Conservation (phyloP, 2,329 filamentous ascomycete species). For the Zopfia rhizophila region DNA sequence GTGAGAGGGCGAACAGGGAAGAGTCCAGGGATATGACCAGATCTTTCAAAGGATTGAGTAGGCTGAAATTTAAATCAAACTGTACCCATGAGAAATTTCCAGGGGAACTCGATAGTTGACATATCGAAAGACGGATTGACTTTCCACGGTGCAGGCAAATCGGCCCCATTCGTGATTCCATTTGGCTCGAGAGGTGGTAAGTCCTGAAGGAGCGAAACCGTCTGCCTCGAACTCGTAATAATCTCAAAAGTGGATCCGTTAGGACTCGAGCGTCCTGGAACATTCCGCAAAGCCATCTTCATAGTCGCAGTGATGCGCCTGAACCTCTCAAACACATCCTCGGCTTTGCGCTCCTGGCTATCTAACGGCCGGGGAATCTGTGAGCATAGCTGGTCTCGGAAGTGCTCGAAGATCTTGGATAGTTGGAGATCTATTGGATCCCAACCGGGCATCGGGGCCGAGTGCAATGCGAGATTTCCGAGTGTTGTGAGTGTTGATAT, state of each 20-base stretch:
- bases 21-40: not conserved
- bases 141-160: slow-evolving; percentile 43
- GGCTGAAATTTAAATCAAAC: slow-evolving; percentile 30
- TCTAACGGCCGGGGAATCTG: slow-evolving; percentile 43
- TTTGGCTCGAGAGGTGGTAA: slow-evolving; percentile 41
- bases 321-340: slow-evolving; percentile 47
- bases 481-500: slow-evolving; percentile 41
- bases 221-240: slow-evolving; percentile 44
- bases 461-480: slow-evolving; percentile 41
- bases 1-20: not conserved
- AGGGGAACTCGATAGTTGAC: slow-evolving; percentile 42
- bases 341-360: slow-evolving; percentile 27
- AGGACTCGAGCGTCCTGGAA: slow-evolving; percentile 36
- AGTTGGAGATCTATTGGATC: slow-evolving; percentile 46
- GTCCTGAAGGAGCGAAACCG: slow-evolving; percentile 46
- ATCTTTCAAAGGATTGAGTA: not conserved
- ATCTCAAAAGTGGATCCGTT: slow-evolving; percentile 47
- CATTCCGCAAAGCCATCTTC: slow-evolving; percentile 36
- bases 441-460: slow-evolving; percentile 45
- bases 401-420: slow-evolving; percentile 44
- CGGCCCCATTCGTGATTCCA: slow-evolving; percentile 32
- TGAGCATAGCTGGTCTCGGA: slow-evolving; percentile 42
- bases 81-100: slow-evolving; percentile 47
- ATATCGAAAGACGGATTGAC: slow-evolving; percentile 41
- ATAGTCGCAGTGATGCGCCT: slow-evolving; percentile 46